A percentile compares a stretch with the other conserved stretches of the same genome.
phyloP scores from a whole-genome alignment of 371 early-diverging fungal species.

The Apophysomyces elegans region DNA sequence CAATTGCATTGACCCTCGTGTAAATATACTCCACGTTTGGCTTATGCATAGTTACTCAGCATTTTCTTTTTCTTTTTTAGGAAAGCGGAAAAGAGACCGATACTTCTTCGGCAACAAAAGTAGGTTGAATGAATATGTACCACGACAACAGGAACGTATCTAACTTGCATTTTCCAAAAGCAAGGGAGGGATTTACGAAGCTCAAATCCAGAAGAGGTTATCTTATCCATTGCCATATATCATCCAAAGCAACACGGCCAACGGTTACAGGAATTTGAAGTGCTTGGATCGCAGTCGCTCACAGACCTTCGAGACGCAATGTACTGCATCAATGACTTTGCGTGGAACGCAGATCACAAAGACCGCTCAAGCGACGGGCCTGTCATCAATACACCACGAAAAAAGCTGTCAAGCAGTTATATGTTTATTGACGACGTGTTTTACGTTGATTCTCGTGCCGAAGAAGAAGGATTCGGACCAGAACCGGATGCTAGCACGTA shows the following conservation, averaged over 20 bases:
- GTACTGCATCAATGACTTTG: constrained; percentile 43
- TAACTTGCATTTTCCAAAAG: neutral
- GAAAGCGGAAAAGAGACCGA: neutral
- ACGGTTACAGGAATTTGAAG: constrained; percentile 50
- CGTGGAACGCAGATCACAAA: constrained; percentile 13
- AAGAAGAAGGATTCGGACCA: constrained; percentile 12
- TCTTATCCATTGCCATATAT: constrained; percentile 38
- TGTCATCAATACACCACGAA: constrained; percentile 22
- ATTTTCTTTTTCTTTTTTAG: neutral
- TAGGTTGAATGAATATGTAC: neutral
- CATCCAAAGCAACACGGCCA: constrained; percentile 24
- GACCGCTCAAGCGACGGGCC: constrained; percentile 10
- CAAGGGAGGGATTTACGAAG: neutral
- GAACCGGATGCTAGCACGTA: constrained; percentile 41
- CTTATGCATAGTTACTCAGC: neutral
- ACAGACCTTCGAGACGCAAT: constrained; percentile 52
- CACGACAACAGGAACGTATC: neutral
- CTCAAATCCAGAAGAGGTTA: constrained; percentile 11
- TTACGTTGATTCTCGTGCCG: constrained; percentile 48
- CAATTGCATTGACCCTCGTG: neutral
- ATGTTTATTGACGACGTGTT: constrained; percentile 54
- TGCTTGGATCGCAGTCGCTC: constrained; percentile 49
- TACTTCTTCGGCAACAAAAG: neutral
- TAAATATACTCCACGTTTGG: neutral
- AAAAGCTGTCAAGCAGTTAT: constrained; percentile 35